A percentile compares a stretch with the other conserved stretches of the same genome.
Evolutionary conservation across 352 stramenopile genomes (phyloP).

Genomic region (Globisporangium paddicum): DNA sequence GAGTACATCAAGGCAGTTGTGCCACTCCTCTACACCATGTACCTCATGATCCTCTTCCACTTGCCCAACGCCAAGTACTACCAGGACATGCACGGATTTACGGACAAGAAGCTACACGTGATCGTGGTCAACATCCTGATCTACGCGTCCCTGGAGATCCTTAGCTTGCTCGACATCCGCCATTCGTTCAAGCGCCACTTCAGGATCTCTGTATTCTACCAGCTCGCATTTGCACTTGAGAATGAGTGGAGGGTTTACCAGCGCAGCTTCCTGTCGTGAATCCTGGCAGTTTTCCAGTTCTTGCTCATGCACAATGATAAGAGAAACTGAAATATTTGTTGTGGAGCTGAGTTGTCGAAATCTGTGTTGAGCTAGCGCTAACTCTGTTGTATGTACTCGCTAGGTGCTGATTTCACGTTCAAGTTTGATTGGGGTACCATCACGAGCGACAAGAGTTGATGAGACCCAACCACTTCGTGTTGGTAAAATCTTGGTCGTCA

Average conservation of each 20-base stretch:
- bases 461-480: too few relatives aligned
- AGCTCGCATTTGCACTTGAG: slow-evolving; percentile 16
- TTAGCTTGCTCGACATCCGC: not conserved
- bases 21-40: not conserved
- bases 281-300: slow-evolving; percentile 17
- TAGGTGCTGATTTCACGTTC: too few relatives aligned
- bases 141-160: not conserved
- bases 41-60: not conserved
- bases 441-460: too few relatives aligned
- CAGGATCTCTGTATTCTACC: not conserved
- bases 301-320: too few relatives aligned
- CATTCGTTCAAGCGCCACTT: not conserved
- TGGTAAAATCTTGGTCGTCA: too few relatives aligned
- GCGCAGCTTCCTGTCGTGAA: slow-evolving; percentile 19
- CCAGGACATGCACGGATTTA: not conserved
- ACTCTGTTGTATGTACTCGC: too few relatives aligned
- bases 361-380: too few relatives aligned
- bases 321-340: too few relatives aligned
- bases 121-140: slow-evolving; percentile 1
- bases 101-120: not conserved
- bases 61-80: slow-evolving; percentile 3
- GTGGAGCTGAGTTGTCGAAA: too few relatives aligned
- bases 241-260: slow-evolving; percentile 17
- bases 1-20: slow-evolving; percentile 3
- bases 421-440: too few relatives aligned